Evolutionary conservation across 2,329 filamentous ascomycete genomes (phyloP).

Genomic region (Metarhizium humberi): DNA sequence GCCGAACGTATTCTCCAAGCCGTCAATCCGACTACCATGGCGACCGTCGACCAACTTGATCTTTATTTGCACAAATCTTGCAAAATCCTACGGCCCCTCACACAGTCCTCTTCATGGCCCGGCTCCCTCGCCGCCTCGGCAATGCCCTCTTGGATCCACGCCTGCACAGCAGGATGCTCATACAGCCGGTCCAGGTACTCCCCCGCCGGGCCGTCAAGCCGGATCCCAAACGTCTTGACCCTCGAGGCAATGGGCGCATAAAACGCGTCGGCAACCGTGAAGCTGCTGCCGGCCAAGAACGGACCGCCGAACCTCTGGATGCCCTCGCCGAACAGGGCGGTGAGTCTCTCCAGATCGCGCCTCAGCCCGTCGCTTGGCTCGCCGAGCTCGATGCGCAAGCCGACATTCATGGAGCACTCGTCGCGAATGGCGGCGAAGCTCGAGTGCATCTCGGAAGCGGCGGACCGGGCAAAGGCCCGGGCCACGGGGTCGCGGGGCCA

Average conservation of each 20-base stretch:
- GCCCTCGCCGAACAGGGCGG: too few species aligned
- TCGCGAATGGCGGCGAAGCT: constrained; percentile 30
- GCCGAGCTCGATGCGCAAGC: constrained; percentile 24
- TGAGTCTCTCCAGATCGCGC: too few species aligned
- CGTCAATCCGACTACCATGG: too few species aligned
- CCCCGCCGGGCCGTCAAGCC: constrained; percentile 18
- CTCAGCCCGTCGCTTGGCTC: constrained; percentile 11
- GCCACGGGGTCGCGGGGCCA: constrained; percentile 31
- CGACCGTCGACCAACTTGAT: too few species aligned
- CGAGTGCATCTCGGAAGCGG: constrained; percentile 38
- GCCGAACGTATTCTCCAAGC: too few species aligned
- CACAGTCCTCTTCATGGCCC: constrained; percentile 25
- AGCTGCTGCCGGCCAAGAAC: constrained; percentile 28
- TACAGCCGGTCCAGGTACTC: constrained; percentile 26
- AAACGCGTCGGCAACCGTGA: constrained; percentile 31
- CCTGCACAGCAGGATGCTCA: constrained; percentile 24
- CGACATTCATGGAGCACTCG: constrained; percentile 34
- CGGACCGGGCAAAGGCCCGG: constrained; percentile 32
- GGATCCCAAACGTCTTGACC: constrained; percentile 26
- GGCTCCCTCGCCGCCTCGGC: constrained; percentile 28
- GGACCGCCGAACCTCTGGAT: too few species aligned
- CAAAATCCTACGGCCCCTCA: constrained; percentile 21
- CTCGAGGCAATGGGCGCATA: constrained; percentile 32
- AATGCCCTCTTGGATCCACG: constrained; percentile 28
- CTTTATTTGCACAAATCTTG: constrained; percentile 15